Evolutionary conservation across 371 early-diverging fungal genomes (phyloP).

Genomic region (Lichtheimia ornata): DNA sequence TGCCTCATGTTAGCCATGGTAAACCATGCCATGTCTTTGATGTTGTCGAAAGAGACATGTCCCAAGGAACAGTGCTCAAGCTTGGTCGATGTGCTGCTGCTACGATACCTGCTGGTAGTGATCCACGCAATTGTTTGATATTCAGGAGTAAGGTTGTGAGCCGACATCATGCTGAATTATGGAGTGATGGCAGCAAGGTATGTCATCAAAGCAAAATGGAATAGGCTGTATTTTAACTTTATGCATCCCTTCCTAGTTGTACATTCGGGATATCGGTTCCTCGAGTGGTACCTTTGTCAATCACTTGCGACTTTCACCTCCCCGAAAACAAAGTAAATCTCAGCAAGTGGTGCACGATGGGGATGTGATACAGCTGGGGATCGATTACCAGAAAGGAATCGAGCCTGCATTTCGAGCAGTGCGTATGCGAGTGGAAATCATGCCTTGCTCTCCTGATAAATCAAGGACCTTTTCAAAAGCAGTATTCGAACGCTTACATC

Average conservation of each 20-base stretch:
- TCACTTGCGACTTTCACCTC: conserved; percentile 75
- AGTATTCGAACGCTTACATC: neutral
- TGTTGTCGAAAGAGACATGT: conserved; percentile 74
- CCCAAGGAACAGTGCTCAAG: conserved; percentile 64
- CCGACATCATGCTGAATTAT: conserved; percentile 91
- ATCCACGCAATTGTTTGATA: conserved; percentile 62
- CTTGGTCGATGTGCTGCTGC: conserved; percentile 68
- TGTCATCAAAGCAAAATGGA: neutral
- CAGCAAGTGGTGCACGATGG: conserved; percentile 72
- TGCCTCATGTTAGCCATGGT: conserved; percentile 70
- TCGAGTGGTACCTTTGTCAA: conserved; percentile 92
- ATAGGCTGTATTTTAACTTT: neutral
- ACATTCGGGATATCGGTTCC: conserved; percentile 80
- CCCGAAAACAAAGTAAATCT: conserved; percentile 72
- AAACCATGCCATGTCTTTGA: conserved; percentile 77
- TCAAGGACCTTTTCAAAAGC: conserved; percentile 9
- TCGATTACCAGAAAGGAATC: conserved; percentile 87
- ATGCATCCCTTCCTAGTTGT: conserved; percentile 47
- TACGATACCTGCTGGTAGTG: too few relatives aligned
- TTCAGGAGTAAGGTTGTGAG: conserved; percentile 95
- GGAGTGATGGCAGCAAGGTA: conserved; percentile 61
- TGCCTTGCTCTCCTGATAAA: conserved; percentile 12
- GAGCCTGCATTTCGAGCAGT: conserved; percentile 80
- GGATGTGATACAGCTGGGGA: conserved; percentile 86
- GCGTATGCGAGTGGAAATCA: conserved; percentile 74